A percentile compares a stretch with the other conserved stretches of the same genome.
Conservation (phyloP, 2,329 filamentous ascomycete genomes). For the Talaromyces sp. region DNA sequence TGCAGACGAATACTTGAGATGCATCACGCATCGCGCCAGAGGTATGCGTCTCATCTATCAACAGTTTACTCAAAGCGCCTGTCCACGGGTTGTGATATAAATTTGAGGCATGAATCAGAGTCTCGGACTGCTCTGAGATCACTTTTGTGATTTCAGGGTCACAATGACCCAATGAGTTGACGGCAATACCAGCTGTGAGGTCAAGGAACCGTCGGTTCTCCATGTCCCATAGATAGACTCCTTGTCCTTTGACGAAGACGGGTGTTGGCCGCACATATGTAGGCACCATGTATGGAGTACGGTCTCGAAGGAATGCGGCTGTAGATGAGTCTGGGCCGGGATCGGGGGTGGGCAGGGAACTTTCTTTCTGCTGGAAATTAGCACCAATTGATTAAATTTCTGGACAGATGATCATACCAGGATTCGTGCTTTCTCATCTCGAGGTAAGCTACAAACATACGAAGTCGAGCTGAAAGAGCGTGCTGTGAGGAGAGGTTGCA, state of each 20-base stretch:
- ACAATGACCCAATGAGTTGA: constrained; percentile 88
- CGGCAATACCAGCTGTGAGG: constrained; percentile 92
- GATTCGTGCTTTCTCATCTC: constrained; percentile 25
- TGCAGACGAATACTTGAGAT: constrained; percentile 83
- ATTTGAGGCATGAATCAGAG: constrained; percentile 87
- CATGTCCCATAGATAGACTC: constrained; percentile 84
- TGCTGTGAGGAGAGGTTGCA: constrained; percentile 29
- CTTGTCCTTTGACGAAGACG: constrained; percentile 83
- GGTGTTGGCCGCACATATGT: constrained; percentile 89
- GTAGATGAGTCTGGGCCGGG: constrained; percentile 71
- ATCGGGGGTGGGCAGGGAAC: constrained; percentile 64
- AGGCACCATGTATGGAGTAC: constrained; percentile 86
- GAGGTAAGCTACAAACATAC: constrained; percentile 25
- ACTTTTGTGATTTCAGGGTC: constrained; percentile 74
- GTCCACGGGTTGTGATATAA: constrained; percentile 98
- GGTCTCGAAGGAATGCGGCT: constrained; percentile 68
- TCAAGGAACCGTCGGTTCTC: constrained; percentile 89
- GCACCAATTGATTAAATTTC: background rate
- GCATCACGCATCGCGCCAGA: constrained; percentile 80
- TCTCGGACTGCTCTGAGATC: constrained; percentile 73
- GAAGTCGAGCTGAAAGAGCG: constrained; percentile 29
- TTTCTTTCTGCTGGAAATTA: constrained; percentile 41
- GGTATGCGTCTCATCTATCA: constrained; percentile 76
- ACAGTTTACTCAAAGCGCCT: constrained; percentile 77
- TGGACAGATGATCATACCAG: background rate